phyloP scores from a whole-genome alignment of 768 basidiomycete genomes.

The Galerina sulciceps region DNA sequence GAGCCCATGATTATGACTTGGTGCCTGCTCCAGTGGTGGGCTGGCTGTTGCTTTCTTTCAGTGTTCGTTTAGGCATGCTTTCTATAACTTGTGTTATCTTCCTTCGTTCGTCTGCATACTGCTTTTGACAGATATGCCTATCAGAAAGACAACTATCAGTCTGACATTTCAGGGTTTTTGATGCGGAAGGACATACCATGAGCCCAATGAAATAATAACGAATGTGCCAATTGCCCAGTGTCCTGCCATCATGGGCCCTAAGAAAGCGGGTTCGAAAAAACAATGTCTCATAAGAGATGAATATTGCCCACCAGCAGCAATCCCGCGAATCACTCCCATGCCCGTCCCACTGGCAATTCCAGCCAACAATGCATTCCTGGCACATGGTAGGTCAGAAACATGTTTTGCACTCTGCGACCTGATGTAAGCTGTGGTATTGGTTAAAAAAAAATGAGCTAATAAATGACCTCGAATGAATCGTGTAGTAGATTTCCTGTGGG shows the following conservation, averaged over 20 bases:
- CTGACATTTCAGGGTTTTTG: too few species aligned
- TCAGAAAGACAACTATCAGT: neutral
- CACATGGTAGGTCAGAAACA: conserved; percentile 76
- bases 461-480: conserved; percentile 38
- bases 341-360: conserved; percentile 84
- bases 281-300: neutral
- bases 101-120: conserved; percentile 55
- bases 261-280: neutral
- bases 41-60: conserved; percentile 35
- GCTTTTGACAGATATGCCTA: conserved; percentile 70
- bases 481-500: conserved; percentile 41
- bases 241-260: conserved; percentile 68
- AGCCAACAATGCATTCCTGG: conserved; percentile 71
- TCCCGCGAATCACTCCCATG: conserved; percentile 73
- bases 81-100: conserved; percentile 63
- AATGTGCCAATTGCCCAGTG: conserved; percentile 85
- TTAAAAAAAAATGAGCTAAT: neutral
- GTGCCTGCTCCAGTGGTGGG: conserved; percentile 11
- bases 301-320: conserved; percentile 60
- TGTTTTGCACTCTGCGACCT: conserved; percentile 54
- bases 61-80: conserved; percentile 57
- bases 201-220: conserved; percentile 63
- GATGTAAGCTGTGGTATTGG: conserved; percentile 1
- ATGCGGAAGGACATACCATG: conserved; percentile 55
- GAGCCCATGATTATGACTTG: neutral